Base-by-base conservation (phyloP, 345 rosid genomes). In the Linum usitatissimum region DNA sequence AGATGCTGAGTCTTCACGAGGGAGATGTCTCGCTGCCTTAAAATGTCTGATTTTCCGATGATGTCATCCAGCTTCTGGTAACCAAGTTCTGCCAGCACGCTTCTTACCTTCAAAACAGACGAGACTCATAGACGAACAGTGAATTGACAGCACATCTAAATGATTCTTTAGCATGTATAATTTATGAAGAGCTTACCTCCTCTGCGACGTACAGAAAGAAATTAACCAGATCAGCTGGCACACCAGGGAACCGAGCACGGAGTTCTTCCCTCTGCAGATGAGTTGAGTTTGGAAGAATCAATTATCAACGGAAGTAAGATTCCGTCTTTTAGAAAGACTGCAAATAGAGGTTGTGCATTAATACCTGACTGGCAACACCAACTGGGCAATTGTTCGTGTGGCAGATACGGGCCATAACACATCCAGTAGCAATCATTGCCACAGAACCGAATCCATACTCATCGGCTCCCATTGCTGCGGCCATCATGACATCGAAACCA, bases 361-460 rank as follows among this genome's bases (percentile, higher is more conserved):
- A 23, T 70, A 93, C 99, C 91, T 93, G 97, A 80, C 97, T 93
- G 56, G 97, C 97, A 84, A 89, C 95, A 73, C 99, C 99, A 68
- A 93, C 99, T 38, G 99, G 99, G 70, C 99, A 93, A 80, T 93
- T 93, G 76, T 93, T 93, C 65, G 97, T 93, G 74, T 93, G 99
- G 80, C 99, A 93, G 76, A 93, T 93, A 70, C 99, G 99, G 60
- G 99, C 99, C 97, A 89, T 92, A 64, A 93, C 86, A 77, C 99
- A 93, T 73, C 99, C 99, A 56, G 99, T 93, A 70, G 99, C 99
- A 82, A 93, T 93, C 99, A 93, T 90, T 67, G 99, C 99, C 61
- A 93, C 80, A 64, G 99, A 90, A 73, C 99, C 97, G 82, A 93
- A 93, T 36, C 99, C 99, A 74, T 84, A 93, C 73, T 93, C 99